Percentiles rank a stretch among this genome's conserved stretches.
Conservation (phyloP, 192 early-diverging fungal genomes). For the Coemansia sp. region DNA sequence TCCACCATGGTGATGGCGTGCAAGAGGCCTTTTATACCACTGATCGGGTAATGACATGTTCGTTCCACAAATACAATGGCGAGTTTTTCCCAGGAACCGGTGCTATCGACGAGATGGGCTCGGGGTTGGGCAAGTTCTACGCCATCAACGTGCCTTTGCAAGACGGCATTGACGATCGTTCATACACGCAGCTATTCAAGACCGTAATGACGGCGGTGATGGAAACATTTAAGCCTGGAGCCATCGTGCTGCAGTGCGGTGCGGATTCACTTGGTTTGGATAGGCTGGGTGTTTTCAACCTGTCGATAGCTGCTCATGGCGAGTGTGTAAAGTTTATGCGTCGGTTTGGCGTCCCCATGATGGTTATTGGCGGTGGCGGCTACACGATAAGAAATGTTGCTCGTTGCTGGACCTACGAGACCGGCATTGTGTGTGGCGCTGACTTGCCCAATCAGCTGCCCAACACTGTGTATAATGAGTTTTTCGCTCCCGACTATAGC, state of each 20-base stretch:
- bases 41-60: slow-evolving; percentile 92
- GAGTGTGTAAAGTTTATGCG: slow-evolving; percentile 90
- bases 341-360: slow-evolving; percentile 83
- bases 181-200: slow-evolving; percentile 61
- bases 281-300: slow-evolving; percentile 91
- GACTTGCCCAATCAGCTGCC: slow-evolving; percentile 76
- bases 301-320: slow-evolving; percentile 89
- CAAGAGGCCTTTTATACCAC: slow-evolving; percentile 93
- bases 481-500: slow-evolving; percentile 85
- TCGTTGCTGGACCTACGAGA: slow-evolving; percentile 94
- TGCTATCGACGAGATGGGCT: slow-evolving; percentile 83
- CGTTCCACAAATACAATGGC: slow-evolving; percentile 93
- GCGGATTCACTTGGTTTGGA: slow-evolving; percentile 95
- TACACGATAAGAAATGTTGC: slow-evolving; percentile 98
- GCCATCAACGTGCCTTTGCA: slow-evolving; percentile 92
- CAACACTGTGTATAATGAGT: slow-evolving; percentile 73
- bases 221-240: slow-evolving; percentile 87
- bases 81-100: slow-evolving; percentile 97
- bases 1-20: slow-evolving; percentile 93
- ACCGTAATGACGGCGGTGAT: slow-evolving; percentile 92
- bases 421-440: slow-evolving; percentile 76
- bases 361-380: slow-evolving; percentile 94
- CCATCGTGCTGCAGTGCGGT: slow-evolving; percentile 94
- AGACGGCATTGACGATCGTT: slow-evolving; percentile 93
- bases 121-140: slow-evolving; percentile 84